Percentiles rank a stretch among this genome's conserved stretches.
These are phyloP conservation scores for Trichosporon sp. DNA, from an alignment of 1,284 basidiomycete genomes.

Conservation along the genomic window DNA sequence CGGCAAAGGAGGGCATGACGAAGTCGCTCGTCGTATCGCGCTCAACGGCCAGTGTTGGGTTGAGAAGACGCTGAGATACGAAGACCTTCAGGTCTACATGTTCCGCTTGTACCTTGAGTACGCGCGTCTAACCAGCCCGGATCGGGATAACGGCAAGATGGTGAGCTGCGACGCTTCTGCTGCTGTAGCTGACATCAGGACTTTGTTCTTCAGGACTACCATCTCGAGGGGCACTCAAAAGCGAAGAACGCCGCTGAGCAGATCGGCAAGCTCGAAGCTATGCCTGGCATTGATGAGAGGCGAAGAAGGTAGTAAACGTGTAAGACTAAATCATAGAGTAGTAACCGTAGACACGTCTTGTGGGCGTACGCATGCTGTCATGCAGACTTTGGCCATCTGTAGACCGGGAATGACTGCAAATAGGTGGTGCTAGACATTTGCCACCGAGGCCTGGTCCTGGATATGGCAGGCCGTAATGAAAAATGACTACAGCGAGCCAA, in stretches of 20 bases:
- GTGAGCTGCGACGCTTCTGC: conserved; percentile 23
- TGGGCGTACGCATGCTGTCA: not conserved
- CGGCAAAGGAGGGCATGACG: conserved; percentile 46
- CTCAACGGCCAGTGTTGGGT: conserved; percentile 51
- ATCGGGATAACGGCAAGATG: conserved; percentile 51
- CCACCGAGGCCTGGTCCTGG: not conserved
- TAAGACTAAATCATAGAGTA: not conserved
- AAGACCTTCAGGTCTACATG: conserved; percentile 48
- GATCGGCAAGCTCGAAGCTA: not conserved
- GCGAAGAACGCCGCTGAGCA: not conserved
- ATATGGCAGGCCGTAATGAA: not conserved
- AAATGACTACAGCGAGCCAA: not conserved
- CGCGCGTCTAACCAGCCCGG: conserved; percentile 52
- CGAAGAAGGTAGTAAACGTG: not conserved
- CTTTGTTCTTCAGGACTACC: conserved; percentile 22
- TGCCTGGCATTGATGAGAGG: not conserved
- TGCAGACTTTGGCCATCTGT: not conserved
- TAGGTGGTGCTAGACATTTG: not conserved
- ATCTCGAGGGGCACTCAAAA: conserved; percentile 7
- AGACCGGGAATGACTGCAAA: not conserved
- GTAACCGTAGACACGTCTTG: not conserved
- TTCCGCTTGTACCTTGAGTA: conserved; percentile 55
- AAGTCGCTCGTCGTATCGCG: conserved; percentile 48
- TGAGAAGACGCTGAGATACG: conserved; percentile 45
- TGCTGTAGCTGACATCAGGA: conserved; percentile 12